These are phyloP conservation scores for Rhizoctonia solani DNA, from an alignment of 1,284 basidiomycete genomes.

Conservation along the genomic window DNA sequence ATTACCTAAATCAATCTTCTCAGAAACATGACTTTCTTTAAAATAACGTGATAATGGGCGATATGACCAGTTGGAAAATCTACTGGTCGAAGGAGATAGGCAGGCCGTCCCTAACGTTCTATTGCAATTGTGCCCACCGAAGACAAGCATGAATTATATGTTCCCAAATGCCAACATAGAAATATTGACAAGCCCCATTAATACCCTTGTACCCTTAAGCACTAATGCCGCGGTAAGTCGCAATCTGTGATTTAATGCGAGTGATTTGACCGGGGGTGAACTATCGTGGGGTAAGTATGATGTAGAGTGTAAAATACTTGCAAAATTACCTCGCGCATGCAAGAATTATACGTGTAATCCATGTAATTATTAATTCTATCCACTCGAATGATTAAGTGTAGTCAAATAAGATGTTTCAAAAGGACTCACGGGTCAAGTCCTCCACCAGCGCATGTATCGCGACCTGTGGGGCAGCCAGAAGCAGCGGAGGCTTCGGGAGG, in stretches of 20 bases:
- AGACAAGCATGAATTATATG: no score
- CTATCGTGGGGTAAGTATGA: background rate
- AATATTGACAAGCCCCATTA: no score
- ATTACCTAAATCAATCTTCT: no score
- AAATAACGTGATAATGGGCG: no score
- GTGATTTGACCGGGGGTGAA: constrained; percentile 55
- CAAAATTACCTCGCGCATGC: constrained; percentile 35
- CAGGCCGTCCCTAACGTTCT: no score
- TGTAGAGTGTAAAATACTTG: background rate
- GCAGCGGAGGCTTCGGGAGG: constrained; percentile 35
- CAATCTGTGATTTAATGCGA: constrained; percentile 51
- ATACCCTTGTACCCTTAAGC: background rate
- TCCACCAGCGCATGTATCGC: constrained; percentile 37
- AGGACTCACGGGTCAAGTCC: constrained; percentile 35
- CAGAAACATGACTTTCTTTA: no score
- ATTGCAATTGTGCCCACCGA: no score
- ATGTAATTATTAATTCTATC: constrained; percentile 34
- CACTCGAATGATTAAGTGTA: background rate
- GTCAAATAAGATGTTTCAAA: background rate
- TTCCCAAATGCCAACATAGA: no score
- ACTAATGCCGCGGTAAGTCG: constrained; percentile 53
- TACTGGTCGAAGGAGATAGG: no score
- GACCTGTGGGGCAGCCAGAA: constrained; percentile 36
- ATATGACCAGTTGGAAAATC: no score
- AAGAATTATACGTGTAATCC: constrained; percentile 37